Percentiles rank a stretch among this genome's conserved stretches.
Conservation (phyloP, 441 rosid genomes). For the Croton laevigatus region DNA sequence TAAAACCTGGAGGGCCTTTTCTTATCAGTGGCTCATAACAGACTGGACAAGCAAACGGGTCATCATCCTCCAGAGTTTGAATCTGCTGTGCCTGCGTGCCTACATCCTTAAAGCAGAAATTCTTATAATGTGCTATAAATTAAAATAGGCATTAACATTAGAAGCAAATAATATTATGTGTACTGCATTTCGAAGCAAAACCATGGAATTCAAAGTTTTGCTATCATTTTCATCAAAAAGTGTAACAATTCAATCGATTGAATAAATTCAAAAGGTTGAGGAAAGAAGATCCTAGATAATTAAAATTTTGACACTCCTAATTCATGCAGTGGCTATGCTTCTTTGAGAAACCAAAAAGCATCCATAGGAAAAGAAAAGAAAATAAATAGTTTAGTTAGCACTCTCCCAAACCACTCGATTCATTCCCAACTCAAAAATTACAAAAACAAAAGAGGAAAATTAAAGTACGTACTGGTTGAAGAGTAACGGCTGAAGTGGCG, state of each 20-base stretch:
- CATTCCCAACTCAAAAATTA: not conserved
- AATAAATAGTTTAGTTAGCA: not conserved
- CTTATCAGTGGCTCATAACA: conserved; percentile 81
- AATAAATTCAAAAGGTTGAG: not conserved
- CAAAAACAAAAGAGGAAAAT: not conserved
- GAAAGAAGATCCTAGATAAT: not conserved
- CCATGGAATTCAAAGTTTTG: no score
- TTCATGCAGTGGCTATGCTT: not conserved
- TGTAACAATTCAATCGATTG: not conserved
- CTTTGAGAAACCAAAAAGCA: not conserved
- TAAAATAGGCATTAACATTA: not conserved
- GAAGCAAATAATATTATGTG: not conserved
- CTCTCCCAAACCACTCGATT: not conserved
- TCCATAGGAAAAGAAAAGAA: not conserved
- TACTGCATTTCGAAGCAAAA: no score
- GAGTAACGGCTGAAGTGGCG: conserved; percentile 37
- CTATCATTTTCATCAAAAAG: no score
- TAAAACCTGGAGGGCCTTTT: conserved; percentile 88
- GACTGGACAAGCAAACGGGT: conserved; percentile 74
- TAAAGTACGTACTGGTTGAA: conserved; percentile 34
- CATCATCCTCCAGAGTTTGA: conserved; percentile 41
- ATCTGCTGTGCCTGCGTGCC: conserved; percentile 31
- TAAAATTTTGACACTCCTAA: not conserved
- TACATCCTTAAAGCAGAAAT: conserved; percentile 37
- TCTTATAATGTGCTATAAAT: not conserved